A percentile compares a stretch with the other conserved stretches of the same genome.
These are phyloP conservation scores for Plantago ovata DNA, from an alignment of 257 asterid genomes.

Conservation along the genomic window DNA sequence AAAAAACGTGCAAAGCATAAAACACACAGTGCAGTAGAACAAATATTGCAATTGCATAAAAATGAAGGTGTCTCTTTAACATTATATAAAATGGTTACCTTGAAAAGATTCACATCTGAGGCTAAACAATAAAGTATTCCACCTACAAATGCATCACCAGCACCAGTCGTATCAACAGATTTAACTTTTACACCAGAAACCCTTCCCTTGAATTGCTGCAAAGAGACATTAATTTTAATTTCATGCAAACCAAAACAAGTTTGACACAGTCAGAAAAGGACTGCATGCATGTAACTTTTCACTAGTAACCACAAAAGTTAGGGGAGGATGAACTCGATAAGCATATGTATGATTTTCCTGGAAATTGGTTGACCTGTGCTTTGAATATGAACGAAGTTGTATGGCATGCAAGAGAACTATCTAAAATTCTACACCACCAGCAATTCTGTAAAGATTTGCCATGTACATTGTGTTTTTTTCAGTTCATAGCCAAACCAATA, in stretches of 20 bases:
- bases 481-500: no score
- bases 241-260: neutral
- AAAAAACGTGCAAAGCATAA: neutral
- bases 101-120: conserved; percentile 41
- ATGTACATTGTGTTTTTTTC: no score
- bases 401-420: no score
- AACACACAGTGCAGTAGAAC: neutral
- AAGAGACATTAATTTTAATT: conserved; percentile 1
- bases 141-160: conserved; percentile 92
- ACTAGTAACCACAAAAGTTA: no score
- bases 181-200: conserved; percentile 60
- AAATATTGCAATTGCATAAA: neutral
- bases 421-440: no score
- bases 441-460: no score
- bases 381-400: no score
- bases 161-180: conserved; percentile 83
- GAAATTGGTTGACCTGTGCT: no score
- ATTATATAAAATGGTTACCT: conserved; percentile 36
- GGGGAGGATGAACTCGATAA: no score
- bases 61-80: neutral
- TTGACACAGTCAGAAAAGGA: no score
- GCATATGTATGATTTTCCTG: no score
- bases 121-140: conserved; percentile 65
- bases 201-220: conserved; percentile 82
- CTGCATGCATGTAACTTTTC: no score